Percentiles rank a stretch among this genome's conserved stretches.
Evolutionary conservation across 129 eudicot genomes (phyloP).

Genomic region (Helianthus tuberosus): DNA sequence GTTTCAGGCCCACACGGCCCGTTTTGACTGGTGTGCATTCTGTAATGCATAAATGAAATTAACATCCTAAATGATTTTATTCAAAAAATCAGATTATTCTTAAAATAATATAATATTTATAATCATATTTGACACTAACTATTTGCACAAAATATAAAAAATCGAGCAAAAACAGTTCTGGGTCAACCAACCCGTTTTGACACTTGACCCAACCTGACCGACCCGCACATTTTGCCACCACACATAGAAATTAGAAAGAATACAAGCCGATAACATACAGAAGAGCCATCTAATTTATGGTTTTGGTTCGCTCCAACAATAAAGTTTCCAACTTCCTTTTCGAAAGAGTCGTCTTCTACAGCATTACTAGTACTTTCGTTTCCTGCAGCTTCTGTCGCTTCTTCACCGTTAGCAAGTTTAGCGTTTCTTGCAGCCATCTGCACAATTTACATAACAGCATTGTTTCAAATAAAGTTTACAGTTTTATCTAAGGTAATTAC

Average conservation of each 20-base stretch:
- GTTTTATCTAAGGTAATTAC: background rate
- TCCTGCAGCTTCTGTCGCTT: slow-evolving; percentile 36
- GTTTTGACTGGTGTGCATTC: background rate
- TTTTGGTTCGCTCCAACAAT: slow-evolving; percentile 43
- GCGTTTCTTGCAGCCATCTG: slow-evolving; percentile 43
- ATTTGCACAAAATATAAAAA: background rate
- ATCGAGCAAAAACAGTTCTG: background rate
- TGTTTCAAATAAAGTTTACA: slow-evolving; percentile 17
- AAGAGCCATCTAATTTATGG: slow-evolving; percentile 33
- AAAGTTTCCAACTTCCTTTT: slow-evolving; percentile 42
- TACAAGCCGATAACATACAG: slow-evolving; percentile 28
- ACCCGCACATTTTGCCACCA: slow-evolving; percentile 3
- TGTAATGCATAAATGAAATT: background rate
- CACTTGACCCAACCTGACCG: background rate
- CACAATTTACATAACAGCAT: slow-evolving; percentile 3
- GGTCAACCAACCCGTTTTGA: background rate
- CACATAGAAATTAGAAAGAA: background rate
- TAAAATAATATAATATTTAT: background rate
- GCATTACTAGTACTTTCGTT: slow-evolving; percentile 35
- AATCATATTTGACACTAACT: background rate
- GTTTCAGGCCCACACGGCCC: background rate
- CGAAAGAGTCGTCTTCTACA: slow-evolving; percentile 35
- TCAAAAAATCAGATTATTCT: background rate
- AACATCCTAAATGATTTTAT: background rate
- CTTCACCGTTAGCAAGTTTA: slow-evolving; percentile 33